Evolutionary conservation across 2,329 filamentous ascomycete species (phyloP).

Genomic region (Trichoderma aggressivum): DNA sequence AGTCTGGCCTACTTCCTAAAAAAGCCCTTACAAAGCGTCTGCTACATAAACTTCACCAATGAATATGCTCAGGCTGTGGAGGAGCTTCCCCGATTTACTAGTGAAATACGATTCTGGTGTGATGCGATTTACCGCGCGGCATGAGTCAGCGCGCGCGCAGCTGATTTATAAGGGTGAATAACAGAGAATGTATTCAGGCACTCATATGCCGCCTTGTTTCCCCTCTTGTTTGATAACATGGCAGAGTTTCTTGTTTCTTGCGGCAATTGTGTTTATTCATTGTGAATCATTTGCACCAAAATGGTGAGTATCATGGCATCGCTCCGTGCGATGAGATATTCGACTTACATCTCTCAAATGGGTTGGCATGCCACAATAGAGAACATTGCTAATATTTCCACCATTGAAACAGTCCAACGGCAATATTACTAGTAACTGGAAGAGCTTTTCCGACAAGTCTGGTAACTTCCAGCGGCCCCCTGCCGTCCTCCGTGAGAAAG

Average conservation of each 20-base stretch:
- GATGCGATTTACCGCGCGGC: conserved; percentile 4
- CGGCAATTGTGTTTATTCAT: background rate
- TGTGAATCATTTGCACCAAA: background rate
- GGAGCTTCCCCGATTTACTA: background rate
- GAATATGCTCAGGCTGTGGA: background rate
- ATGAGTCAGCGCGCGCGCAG: background rate
- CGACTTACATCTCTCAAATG: background rate
- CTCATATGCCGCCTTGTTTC: background rate
- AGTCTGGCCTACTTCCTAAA: background rate
- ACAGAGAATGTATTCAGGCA: background rate
- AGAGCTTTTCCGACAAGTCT: conserved; percentile 67
- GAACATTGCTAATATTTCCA: background rate
- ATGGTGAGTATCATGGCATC: background rate
- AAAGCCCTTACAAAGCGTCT: background rate
- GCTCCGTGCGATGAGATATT: background rate
- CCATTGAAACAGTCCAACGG: background rate
- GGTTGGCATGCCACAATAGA: background rate
- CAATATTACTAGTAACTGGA: conserved; percentile 78
- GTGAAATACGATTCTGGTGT: background rate
- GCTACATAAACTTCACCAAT: background rate
- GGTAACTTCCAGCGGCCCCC: conserved; percentile 89
- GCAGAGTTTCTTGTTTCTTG: background rate
- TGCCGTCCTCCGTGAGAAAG: conserved; percentile 74
- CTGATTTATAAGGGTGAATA: background rate
- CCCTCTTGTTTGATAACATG: background rate